Conservation (phyloP, 2,329 filamentous ascomycete genomes). For the Pseudocercospora eumusae region DNA sequence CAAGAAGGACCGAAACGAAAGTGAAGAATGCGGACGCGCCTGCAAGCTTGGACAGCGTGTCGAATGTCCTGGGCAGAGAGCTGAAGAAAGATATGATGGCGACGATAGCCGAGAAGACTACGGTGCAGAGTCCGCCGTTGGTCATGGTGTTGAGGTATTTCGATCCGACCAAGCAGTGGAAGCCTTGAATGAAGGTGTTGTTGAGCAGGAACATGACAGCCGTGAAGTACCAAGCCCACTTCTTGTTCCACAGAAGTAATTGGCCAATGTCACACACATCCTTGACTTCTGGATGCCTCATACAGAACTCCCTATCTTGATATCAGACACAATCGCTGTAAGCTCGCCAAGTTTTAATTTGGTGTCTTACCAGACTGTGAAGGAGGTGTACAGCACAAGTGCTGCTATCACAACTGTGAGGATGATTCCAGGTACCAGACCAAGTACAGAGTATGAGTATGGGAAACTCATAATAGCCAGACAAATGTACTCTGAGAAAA, state of each 20-base stretch:
- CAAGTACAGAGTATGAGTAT: conserved; percentile 85
- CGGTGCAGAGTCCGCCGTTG: conserved; percentile 70
- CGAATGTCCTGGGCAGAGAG: conserved; percentile 84
- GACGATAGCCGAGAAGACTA: conserved; percentile 74
- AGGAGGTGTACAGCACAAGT: conserved; percentile 79
- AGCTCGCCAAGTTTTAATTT: not conserved
- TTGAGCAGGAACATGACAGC: conserved; percentile 90
- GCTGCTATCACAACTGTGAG: conserved; percentile 75
- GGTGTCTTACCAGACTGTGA: conserved; percentile 61
- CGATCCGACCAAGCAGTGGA: conserved; percentile 81
- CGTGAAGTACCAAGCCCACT: conserved; percentile 65
- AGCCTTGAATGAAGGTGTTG: conserved; percentile 83
- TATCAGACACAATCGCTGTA: not conserved
- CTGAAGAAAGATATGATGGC: conserved; percentile 73
- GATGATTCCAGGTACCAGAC: conserved; percentile 82
- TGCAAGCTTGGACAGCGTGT: conserved; percentile 74
- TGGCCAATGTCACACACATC: conserved; percentile 96
- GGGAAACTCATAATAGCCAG: conserved; percentile 94
- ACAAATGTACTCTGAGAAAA: conserved; percentile 96
- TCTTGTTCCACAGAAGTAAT: conserved; percentile 85
- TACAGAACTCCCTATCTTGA: conserved; percentile 75
- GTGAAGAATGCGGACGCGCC: conserved; percentile 82
- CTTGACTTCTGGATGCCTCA: conserved; percentile 85
- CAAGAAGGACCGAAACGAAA: conserved; percentile 82
- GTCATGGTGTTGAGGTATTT: conserved; percentile 91